Base-by-base conservation (phyloP, 1,139 yeast species). In the Lodderomyces metapsilosis region DNA sequence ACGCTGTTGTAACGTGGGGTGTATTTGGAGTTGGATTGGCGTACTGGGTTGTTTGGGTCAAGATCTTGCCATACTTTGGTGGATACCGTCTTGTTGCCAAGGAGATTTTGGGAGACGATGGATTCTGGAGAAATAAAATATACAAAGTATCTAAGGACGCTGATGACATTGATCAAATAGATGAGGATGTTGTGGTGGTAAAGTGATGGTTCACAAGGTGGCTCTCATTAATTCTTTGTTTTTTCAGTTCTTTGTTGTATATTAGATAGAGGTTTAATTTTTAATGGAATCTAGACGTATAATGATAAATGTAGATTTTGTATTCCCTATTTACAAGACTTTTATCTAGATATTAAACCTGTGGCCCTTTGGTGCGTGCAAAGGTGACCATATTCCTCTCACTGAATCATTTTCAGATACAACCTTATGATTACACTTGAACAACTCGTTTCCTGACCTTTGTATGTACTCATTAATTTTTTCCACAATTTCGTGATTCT, bases 361-460 rank as follows among this genome's bases (percentile, higher is more conserved):
- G 58, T 70, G 71, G 31, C 71, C 70, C 61, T 86, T 84, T 46
- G 80, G 82, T 41, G 77, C 81, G 60, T 92, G 97, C 71, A 92
- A 74, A 43, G 98, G 98, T 38, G 97, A 88, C 98, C 99, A 92
- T 41, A 92, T 75, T 56, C 98, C 99, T 74, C 99, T 84, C 13
- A 92, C 92, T 39, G 95, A 84, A 46, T 78, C 80, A 61, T 91
- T 92, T 46, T 75, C 64, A 35, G 95, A 84, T 61, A 80, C 77
- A 34, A 92, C 98, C 52, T 85, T 84, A 51, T 84, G 82, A 61
- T 72, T 72, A 56, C 52, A 70, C 52, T 71, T 72, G 60, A 68
- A 65, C 44, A 68, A 62, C 9, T 61, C 60, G 41, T 64, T 62
- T 35, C 77, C 78, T 42, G 69, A 61, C 45, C 68, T 57, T 54